These are phyloP conservation scores for Trifolium pratense DNA, from an alignment of 306 rosid genomes.

Conservation along the genomic window DNA sequence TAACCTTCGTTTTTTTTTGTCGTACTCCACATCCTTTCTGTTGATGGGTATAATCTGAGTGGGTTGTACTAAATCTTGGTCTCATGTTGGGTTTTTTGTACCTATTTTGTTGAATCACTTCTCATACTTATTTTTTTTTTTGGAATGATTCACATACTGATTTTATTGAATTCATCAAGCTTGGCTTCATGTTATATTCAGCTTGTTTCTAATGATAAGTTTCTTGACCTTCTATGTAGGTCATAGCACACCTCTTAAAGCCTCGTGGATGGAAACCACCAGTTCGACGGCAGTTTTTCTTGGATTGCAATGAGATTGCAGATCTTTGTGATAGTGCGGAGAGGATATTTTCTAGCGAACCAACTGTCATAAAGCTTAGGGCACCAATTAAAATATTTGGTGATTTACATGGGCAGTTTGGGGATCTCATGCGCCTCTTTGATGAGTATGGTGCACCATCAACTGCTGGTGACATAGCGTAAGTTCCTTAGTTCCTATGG, in stretches of 20 bases:
- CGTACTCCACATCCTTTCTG: neutral
- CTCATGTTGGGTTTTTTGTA: conserved; percentile 17
- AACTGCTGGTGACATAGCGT: conserved; percentile 99
- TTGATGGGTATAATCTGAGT: conserved; percentile 14
- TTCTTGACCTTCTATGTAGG: conserved; percentile 55
- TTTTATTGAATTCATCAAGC: conserved; percentile 31
- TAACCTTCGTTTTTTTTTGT: conserved; percentile 30
- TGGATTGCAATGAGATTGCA: conserved; percentile 98
- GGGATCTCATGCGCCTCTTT: conserved; percentile 99
- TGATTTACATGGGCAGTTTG: conserved; percentile 98
- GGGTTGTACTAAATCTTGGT: conserved; percentile 23
- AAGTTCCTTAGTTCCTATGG: conserved; percentile 50
- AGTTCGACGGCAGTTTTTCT: conserved; percentile 94
- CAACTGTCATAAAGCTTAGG: conserved; percentile 85
- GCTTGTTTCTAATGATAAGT: conserved; percentile 27
- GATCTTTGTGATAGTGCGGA: conserved; percentile 99
- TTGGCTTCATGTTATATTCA: conserved; percentile 36
- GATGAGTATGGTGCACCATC: conserved; percentile 99
- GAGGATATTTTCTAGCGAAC: conserved; percentile 95
- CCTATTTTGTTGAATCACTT: conserved; percentile 26
- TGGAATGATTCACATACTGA: conserved; percentile 10
- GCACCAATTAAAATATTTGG: conserved; percentile 99
- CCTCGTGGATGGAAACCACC: conserved; percentile 99
- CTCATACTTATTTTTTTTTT: conserved; percentile 14
- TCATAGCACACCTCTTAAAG: conserved; percentile 88